Evolutionary conservation across 2,329 filamentous ascomycete species (phyloP), one percentile per base, ranked within the genome.

Genomic region (Epichloe baconii): DNA sequence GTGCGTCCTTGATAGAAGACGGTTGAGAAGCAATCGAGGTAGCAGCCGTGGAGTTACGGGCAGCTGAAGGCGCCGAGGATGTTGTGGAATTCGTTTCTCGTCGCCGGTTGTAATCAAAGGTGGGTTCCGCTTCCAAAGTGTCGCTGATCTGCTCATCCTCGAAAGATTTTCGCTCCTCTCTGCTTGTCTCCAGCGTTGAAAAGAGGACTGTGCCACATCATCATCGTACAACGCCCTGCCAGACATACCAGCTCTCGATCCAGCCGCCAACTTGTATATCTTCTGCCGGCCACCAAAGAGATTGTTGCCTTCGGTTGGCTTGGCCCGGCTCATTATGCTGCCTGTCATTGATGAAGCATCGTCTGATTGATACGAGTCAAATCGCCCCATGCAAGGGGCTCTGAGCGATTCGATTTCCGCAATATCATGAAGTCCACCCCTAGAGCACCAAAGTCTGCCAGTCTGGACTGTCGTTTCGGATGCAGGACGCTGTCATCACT

Each of bases 221-320:
- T 93, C 83, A 26, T 94, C 89, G 62, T 96, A 97, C 2, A 95
- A 66, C 0, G 82, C 56, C 80, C 83, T 23, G 78, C 86, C 86
- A 44, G 74, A 71, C 73, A 87, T 78, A 44, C 74, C 76, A 19
- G 72, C 71, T 15, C 60, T 62, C 2, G 72, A 73, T 43, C 75
- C 74, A 3, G 72, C 73, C 0, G 86, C 76, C 56, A 95, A 86
- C 66, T 88, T 90, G 68, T 94, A 97, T 38, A 97, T 84, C 70
- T 97, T 97, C 65, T 97, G 93, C 44, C 93, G 82, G 15, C 93
- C 93, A 52, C 93, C 93, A 67, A 98, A 98, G 52, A 98, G 68
- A 58, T 87, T 85, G 63, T 97, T 98, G 44, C 91, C 89, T 63
- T 97, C 91, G 1, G 80, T 83, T 0, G 88, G 89, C 58, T 90